Base-by-base conservation (phyloP, 768 basidiomycete species). In the Mycena belliarum region DNA sequence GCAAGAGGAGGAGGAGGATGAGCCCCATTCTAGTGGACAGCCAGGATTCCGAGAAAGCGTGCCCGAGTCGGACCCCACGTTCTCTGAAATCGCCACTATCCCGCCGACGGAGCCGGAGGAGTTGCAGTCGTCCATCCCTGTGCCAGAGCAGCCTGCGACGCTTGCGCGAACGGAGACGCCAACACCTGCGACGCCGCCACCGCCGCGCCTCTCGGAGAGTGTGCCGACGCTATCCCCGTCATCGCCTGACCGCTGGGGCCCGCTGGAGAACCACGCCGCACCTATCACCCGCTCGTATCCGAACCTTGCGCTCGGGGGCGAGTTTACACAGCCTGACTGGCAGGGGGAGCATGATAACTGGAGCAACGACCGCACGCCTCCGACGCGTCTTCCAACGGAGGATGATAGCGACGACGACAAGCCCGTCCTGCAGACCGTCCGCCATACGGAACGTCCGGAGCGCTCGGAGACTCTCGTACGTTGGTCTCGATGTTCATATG, bases 341-440 rank as follows among this genome's bases (percentile, higher is more conserved):
- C 82, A 85, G 60, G 71, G 74, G 23, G 76, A 79, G 24, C 75
- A 78, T 49, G 76, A 71, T 52, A 67, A 70, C 20, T 79, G 77
- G 76, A 69, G 71, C 53, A 71, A 73, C 28, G 75, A 76, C 44
- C 63, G 65, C 24, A 55, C 60, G 10, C 41, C 60, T 7, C 45
- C 59, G 24, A 59, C 66, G 41, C 59, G 57, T 10, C 33, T 65
- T 6, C 69, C 69, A 44, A 57, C 68, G 15, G 81, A 84, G 38
- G 83, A 86, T 6, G 85, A 87, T 59, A 83, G 82, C 51, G 86
- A 88, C 61, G 86, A 88, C 56, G 86, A 88, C 67, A 86, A 80
- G 55, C 86, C 86, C 24, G 85, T 88, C 60, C 73, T 81, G 25
- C 84, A 84, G 65, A 74, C 76, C 21, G 63, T 78, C 11, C 57